phyloP scores from a whole-genome alignment of 2,329 filamentous ascomycete species.

The Aspergillus pseudoglaucus region DNA sequence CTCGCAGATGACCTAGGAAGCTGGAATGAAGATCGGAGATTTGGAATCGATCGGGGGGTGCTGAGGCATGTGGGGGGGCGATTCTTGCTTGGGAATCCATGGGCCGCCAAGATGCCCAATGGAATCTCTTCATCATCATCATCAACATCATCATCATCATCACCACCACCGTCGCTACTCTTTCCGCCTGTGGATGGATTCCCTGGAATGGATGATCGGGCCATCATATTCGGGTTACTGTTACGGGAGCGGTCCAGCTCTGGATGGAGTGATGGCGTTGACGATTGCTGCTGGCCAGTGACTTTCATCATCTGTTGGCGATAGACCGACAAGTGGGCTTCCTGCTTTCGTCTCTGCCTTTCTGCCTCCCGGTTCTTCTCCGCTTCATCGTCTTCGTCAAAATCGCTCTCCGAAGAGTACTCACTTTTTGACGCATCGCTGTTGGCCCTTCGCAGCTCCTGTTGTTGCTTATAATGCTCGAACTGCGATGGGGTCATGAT shows the following conservation, averaged over 20 bases:
- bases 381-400: constrained; percentile 70
- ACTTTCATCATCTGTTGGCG: constrained; percentile 96
- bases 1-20: constrained; percentile 46
- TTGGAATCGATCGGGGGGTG: constrained; percentile 63
- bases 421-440: constrained; percentile 44
- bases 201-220: constrained; percentile 30
- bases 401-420: constrained; percentile 55
- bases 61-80: constrained; percentile 64
- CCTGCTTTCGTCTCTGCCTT: constrained; percentile 76
- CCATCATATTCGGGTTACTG: constrained; percentile 57
- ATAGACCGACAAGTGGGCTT: constrained; percentile 83
- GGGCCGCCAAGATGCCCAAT: constrained; percentile 76
- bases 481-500: constrained; percentile 89
- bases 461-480: constrained; percentile 64
- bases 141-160: constrained; percentile 81
- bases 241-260: constrained; percentile 50
- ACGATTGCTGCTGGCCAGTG: constrained; percentile 67
- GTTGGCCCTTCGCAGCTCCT: constrained; percentile 61
- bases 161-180: constrained; percentile 55
- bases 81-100: constrained; percentile 76
- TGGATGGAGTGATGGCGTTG: constrained; percentile 47
- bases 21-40: constrained; percentile 54
- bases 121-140: constrained; percentile 86
- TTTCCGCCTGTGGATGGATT: constrained; percentile 33
- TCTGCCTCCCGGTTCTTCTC: constrained; percentile 68